These are phyloP conservation scores for Wickerhamomyces kurtzmanii DNA, from an alignment of 805 yeast genomes.

Conservation along the genomic window DNA sequence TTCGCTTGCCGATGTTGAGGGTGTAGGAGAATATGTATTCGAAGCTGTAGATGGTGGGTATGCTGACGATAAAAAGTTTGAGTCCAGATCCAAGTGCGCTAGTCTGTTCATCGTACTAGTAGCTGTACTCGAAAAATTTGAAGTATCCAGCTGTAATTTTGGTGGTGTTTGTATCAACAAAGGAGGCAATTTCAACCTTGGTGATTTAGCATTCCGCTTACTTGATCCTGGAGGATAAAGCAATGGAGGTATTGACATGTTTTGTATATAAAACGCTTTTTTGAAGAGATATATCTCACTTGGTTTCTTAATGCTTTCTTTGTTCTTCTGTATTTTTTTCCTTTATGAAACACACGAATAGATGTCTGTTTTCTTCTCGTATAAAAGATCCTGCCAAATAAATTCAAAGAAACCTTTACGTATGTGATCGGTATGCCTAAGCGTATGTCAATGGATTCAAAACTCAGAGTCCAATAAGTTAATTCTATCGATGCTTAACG, in stretches of 20 bases:
- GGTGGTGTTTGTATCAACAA: constrained; percentile 12
- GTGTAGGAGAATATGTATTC: constrained; percentile 12
- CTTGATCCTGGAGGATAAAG: constrained; percentile 33
- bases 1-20: constrained; percentile 19
- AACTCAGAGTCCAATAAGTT: too few species aligned
- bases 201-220: constrained; percentile 28
- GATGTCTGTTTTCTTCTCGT: too few species aligned
- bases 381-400: too few species aligned
- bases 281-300: not conserved
- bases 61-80: constrained; percentile 9
- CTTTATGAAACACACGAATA: too few species aligned
- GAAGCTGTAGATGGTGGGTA: constrained; percentile 13
- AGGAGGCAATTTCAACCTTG: constrained; percentile 32
- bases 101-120: not conserved
- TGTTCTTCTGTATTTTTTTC: constrained; percentile 1
- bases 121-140: not conserved
- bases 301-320: not conserved
- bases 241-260: constrained; percentile 27
- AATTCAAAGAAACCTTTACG: too few species aligned
- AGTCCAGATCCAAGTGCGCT: constrained; percentile 3
- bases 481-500: too few species aligned
- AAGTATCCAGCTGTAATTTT: constrained; percentile 1
- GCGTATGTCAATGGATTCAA: too few species aligned
- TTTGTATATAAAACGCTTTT: constrained; percentile 21
- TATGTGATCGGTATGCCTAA: too few species aligned